Evolutionary conservation across 768 basidiomycete genomes (phyloP), one percentile per base, ranked within the genome.

Genomic region (Tulasnella sp.): DNA sequence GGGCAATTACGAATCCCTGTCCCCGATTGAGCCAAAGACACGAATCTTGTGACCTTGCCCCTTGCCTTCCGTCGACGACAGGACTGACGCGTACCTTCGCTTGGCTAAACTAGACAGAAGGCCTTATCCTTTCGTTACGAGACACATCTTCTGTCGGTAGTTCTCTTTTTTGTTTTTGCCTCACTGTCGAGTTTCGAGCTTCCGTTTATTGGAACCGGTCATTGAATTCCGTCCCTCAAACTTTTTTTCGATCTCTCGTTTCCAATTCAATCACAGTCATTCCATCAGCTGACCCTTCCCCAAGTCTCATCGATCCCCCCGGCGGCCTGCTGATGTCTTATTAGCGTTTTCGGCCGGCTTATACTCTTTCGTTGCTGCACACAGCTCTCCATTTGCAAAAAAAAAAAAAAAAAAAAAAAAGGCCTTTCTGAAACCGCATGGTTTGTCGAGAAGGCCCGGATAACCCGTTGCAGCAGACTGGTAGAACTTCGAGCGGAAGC

Each of bases 61-160:
- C 4, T n/a, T n/a, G 16, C 34, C n/a, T 18, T 34, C 27, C 12
- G 9, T 31, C 31, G 16, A 36, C 27, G 34, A 31, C 62, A 18
- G 27, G 14, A 44, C 16, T 44, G 16, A 44, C 44, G 44, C 44
- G 44, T 44, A 44, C 44, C 62, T 24, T 68, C 62, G 62, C 62
- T 68, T 68, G 62, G 62, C 62, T 68, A 68, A 68, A 68, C 62
- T 68, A 16, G 31, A 68, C 52, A n/a, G 27, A n/a, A 68, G 62
- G 62, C 62, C 62, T 68, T 68, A 27, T 48, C 12, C 19, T 16
- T 16, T 48, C 18, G 3, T 48, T 10, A n/a, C n/a, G n/a, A n/a
- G 40, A 40, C 10, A 16, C 58, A 14, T 4, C n/a, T 5, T 18
- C 16, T 58, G 27, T 68, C 62, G 62, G 62, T 68, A 68, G 62